These are phyloP conservation scores for Penicillium sp. DNA, from an alignment of 2,329 filamentous ascomycete species.

Conservation along the genomic window DNA sequence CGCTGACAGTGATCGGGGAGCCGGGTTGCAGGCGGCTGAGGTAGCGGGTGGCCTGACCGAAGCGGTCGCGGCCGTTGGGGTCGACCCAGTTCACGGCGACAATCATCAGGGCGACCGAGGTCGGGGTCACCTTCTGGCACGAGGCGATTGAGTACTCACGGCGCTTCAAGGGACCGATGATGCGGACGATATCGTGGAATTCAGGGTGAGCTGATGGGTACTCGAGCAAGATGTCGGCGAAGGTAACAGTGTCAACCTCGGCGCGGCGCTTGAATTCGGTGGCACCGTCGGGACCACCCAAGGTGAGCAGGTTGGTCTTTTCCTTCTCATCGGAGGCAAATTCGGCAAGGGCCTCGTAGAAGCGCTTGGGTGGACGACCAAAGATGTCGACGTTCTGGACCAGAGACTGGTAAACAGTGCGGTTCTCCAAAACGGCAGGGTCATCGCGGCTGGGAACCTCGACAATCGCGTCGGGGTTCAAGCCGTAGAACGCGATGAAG, in stretches of 20 bases:
- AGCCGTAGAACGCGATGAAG: conserved; percentile 87
- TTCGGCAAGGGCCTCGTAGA: conserved; percentile 89
- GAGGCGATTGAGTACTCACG: conserved; percentile 99
- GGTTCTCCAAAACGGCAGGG: conserved; percentile 69
- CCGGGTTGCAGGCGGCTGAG: conserved; percentile 74
- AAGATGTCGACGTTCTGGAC: conserved; percentile 95
- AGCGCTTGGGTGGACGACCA: conserved; percentile 92
- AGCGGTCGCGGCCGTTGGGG: conserved; percentile 78
- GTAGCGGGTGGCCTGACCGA: conserved; percentile 90
- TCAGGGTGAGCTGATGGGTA: conserved; percentile 83
- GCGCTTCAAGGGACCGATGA: conserved; percentile 89
- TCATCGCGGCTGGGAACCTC: conserved; percentile 87
- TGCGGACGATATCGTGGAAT: conserved; percentile 83
- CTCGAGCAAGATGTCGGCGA: conserved; percentile 83
- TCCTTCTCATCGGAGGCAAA: conserved; percentile 81
- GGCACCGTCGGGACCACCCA: conserved; percentile 75
- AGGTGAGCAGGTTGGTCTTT: conserved; percentile 71
- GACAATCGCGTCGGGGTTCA: conserved; percentile 80
- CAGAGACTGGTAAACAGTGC: conserved; percentile 89
- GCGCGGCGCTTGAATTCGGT: conserved; percentile 88
- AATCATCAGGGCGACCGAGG: conserved; percentile 88
- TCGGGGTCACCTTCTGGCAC: conserved; percentile 89
- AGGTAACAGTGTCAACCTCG: conserved; percentile 89
- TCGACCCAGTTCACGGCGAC: conserved; percentile 97
- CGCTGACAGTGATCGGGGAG: conserved; percentile 78